phyloP scores from a whole-genome alignment of 129 eudicot genomes.

The Oenanthe sinensis region DNA sequence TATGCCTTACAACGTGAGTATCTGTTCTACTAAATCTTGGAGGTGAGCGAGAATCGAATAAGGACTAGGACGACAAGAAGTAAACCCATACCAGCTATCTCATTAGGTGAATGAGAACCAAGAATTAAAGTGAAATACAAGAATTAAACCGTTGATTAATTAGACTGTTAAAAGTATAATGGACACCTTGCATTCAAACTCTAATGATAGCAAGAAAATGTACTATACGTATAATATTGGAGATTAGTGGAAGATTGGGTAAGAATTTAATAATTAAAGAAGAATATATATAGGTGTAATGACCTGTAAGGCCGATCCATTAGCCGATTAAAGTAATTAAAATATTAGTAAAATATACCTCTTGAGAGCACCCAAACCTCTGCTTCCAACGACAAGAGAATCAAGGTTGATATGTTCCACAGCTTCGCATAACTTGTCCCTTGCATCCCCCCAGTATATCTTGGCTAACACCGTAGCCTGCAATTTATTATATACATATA shows the following conservation, averaged over 20 bases:
- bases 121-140: not conserved
- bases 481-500: not conserved
- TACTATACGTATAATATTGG: no score
- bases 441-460: slow-evolving; percentile 91
- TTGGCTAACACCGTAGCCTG: slow-evolving; percentile 61
- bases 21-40: no score
- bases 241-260: not conserved
- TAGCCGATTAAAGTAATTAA: no score
- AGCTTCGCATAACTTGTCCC: slow-evolving; percentile 71
- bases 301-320: no score
- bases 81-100: no score
- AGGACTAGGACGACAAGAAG: no score
- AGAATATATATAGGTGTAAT: not conserved
- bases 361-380: slow-evolving; percentile 62
- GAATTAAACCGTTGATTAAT: not conserved
- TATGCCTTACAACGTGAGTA: no score
- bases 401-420: slow-evolving; percentile 52
- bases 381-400: slow-evolving; percentile 65
- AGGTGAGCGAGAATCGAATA: no score
- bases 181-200: not conserved
- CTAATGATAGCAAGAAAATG: no score
- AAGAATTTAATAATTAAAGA: not conserved
- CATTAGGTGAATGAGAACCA: not conserved
- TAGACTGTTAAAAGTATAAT: not conserved
- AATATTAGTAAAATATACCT: slow-evolving; percentile 24